These are phyloP conservation scores for Bryum argenteum DNA, from an alignment of 225 moss, liverwort and hornwort genomes.

Conservation along the genomic window DNA sequence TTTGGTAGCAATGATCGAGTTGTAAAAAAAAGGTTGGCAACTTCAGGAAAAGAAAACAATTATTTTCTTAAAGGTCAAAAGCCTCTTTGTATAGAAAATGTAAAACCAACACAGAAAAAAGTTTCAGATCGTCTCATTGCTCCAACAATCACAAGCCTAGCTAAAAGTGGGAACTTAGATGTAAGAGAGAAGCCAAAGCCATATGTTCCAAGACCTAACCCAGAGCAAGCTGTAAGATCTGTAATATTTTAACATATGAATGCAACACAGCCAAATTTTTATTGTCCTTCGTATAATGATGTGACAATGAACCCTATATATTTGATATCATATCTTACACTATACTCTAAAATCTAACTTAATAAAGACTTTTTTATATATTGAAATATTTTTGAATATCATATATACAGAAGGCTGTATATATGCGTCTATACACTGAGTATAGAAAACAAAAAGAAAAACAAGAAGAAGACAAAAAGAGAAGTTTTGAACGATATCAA, in stretches of 20 bases:
- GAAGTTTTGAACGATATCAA: conserved; percentile 76
- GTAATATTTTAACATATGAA: background rate
- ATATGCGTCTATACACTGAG: conserved; percentile 85
- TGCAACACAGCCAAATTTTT: background rate
- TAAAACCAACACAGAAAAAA: conserved; percentile 30
- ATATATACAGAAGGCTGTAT: conserved; percentile 68
- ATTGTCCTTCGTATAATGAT: background rate
- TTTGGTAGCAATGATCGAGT: conserved; percentile 37
- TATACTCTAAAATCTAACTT: too few relatives aligned
- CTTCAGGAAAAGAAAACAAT: conserved; percentile 45
- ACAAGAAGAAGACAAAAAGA: conserved; percentile 69
- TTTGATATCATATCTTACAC: too few relatives aligned
- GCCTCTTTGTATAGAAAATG: conserved; percentile 26
- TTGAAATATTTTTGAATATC: conserved; percentile 3
- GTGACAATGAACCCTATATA: too few relatives aligned
- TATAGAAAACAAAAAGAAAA: conserved; percentile 70
- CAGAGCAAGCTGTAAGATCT: conserved; percentile 38
- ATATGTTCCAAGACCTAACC: conserved; percentile 22
- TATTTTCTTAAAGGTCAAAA: conserved; percentile 34
- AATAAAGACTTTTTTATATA: background rate
- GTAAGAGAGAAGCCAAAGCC: conserved; percentile 38
- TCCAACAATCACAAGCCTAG: conserved; percentile 59
- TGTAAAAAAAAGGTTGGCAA: conserved; percentile 19
- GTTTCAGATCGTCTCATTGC: conserved; percentile 38
- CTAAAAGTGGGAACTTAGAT: conserved; percentile 31